These are phyloP conservation scores for Tripterygium wilfordii DNA, from an alignment of 177 flowering plant genomes.

Conservation along the genomic window DNA sequence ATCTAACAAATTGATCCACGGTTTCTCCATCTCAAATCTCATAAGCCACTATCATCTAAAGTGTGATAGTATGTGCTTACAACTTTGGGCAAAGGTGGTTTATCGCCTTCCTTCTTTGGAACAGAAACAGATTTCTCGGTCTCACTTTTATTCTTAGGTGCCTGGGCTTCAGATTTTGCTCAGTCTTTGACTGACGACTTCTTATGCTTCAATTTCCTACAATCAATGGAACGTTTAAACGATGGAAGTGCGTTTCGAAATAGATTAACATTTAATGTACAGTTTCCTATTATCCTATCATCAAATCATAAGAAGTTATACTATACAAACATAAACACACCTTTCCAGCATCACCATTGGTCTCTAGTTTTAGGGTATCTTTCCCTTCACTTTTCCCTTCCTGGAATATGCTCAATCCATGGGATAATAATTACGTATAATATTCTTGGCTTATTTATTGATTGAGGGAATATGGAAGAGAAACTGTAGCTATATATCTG, in stretches of 20 bases:
- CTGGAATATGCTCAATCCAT: conserved; percentile 44
- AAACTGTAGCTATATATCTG: conserved; percentile 24
- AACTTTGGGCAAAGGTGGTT: conserved; percentile 24
- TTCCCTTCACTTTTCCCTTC: conserved; percentile 29
- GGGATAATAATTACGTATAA: no score
- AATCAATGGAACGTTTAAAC: background rate
- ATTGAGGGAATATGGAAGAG: background rate
- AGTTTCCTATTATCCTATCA: no score
- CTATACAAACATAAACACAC: conserved; percentile 11
- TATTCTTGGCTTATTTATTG: no score
- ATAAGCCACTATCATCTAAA: background rate
- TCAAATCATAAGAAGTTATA: no score
- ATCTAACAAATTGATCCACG: background rate
- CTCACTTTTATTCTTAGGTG: conserved; percentile 28
- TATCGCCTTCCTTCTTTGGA: conserved; percentile 34
- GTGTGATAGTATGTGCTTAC: conserved; percentile 21
- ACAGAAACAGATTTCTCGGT: conserved; percentile 24
- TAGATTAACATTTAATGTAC: no score
- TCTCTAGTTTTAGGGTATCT: conserved; percentile 34
- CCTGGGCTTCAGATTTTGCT: no score
- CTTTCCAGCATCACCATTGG: conserved; percentile 34
- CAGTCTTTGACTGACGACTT: no score
- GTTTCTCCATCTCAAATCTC: background rate
- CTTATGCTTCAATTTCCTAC: conserved; percentile 24
- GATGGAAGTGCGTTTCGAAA: no score